Evolutionary conservation across 352 stramenopile species (phyloP), one percentile per base, ranked within the genome.

Genomic region (Globisporangium spinosum): DNA sequence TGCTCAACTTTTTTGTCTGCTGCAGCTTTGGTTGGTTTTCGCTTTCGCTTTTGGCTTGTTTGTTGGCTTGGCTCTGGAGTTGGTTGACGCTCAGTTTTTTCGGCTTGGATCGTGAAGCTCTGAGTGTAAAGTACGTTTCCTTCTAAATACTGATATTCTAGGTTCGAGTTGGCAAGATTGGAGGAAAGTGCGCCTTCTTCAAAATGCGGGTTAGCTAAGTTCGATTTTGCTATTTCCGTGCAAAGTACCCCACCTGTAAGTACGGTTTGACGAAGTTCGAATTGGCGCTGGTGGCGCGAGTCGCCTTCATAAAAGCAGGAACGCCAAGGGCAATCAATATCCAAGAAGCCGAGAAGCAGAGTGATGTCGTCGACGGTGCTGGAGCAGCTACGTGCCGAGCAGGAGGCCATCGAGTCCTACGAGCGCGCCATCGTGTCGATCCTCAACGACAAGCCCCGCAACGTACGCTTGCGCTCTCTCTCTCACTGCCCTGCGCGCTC

Each of bases 341-440:
- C 27, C 27, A 32, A 32, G 27, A 32, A 32, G 27, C 3, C 27
- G 27, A 32, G 27, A 45, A 47, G 56, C n/a, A 12, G 22, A 35
- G 45, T 34, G n/a, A 96, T 96, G 89, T 91, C 89, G 79, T 94
- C 87, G 43, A 93, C 87, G 22, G 83, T 91, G 64, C 68, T 96
- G 67, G 89, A 96, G 78, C 86, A 94, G 67, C 81, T 94, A 40
- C 85, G 89, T 54, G 76, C 84, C 8, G 85, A 87, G 45, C 86
- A 94, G 62, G 89, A 96, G 71, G 82, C 89, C 69, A 82, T 95
- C 49, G 89, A 96, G 75, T 76, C 72, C 32, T 80, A 89, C 58
- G 89, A 96, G 68, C 82, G 86, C 40, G 78, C 82, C 20, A 69
- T 95, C 38, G 82, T 94, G 40, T 74, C 80, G 17, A 90, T 89